phyloP scores from a whole-genome alignment of 1,139 yeast genomes.

The Lodderomyces parapsilosis region DNA sequence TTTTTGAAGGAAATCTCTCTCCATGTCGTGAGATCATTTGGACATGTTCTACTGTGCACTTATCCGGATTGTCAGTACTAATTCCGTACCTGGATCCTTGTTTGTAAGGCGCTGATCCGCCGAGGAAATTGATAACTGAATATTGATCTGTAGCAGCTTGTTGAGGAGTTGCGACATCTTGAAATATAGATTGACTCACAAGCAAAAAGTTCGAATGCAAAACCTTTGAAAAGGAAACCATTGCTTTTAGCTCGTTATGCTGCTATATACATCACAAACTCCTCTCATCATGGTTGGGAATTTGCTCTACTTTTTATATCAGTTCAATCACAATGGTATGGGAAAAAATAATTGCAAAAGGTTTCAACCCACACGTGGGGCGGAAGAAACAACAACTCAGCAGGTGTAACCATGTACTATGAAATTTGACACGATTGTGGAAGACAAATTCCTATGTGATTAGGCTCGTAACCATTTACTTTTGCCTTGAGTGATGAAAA shows the following conservation, averaged over 20 bases:
- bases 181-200: slow-evolving; percentile 25
- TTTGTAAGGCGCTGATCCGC: slow-evolving; percentile 50
- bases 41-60: slow-evolving; percentile 61
- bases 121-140: slow-evolving; percentile 43
- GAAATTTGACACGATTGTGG: not conserved
- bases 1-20: slow-evolving; percentile 58
- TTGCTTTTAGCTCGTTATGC: slow-evolving; percentile 8
- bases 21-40: slow-evolving; percentile 68
- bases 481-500: not conserved
- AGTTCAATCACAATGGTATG: not conserved
- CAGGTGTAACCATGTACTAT: not conserved
- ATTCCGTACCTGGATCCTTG: slow-evolving; percentile 48
- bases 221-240: slow-evolving; percentile 32
- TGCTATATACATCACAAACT: not conserved
- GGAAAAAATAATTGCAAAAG: not conserved
- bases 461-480: not conserved
- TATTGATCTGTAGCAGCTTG: slow-evolving; percentile 40
- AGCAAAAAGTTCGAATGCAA: slow-evolving; percentile 30
- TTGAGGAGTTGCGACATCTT: slow-evolving; percentile 36
- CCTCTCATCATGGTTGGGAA: not conserved
- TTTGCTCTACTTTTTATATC: not conserved
- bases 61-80: slow-evolving; percentile 46
- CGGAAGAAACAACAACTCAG: not conserved
- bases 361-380: not conserved
- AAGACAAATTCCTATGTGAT: not conserved